phyloP scores from a whole-genome alignment of 192 early-diverging fungal genomes.

The Spizellomyces punctatus region DNA sequence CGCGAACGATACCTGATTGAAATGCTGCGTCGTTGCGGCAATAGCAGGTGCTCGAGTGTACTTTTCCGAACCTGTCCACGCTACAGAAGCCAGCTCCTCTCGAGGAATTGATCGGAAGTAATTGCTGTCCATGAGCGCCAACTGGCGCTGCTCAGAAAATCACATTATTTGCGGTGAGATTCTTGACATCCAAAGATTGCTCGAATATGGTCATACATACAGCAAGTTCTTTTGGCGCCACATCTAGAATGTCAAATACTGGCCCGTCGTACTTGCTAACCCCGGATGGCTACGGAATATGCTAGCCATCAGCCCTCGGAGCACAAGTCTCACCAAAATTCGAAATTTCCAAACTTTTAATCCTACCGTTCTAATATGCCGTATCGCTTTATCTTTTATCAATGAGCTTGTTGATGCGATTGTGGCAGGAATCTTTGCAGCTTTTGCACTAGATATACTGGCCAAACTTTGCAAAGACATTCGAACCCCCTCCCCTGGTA shows the following conservation, averaged over 20 bases:
- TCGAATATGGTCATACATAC: conserved; percentile 17
- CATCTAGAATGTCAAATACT: conserved; percentile 29
- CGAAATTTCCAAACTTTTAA: not conserved
- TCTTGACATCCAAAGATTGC: not conserved
- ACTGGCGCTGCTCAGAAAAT: conserved; percentile 33
- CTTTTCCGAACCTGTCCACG: conserved; percentile 45
- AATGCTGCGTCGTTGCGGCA: conserved; percentile 42
- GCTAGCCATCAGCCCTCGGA: not conserved
- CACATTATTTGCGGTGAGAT: not conserved
- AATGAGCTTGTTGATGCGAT: conserved; percentile 22
- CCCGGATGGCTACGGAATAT: conserved; percentile 7
- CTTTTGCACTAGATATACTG: conserved; percentile 3
- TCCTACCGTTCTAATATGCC: conserved; percentile 24
- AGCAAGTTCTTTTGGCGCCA: conserved; percentile 38
- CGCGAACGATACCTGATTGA: conserved; percentile 38
- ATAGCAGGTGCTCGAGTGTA: conserved; percentile 33
- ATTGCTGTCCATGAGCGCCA: conserved; percentile 39
- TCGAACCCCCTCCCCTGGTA: conserved; percentile 7
- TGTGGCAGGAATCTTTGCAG: not conserved
- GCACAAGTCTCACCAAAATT: not conserved
- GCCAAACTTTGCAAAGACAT: conserved; percentile 15
- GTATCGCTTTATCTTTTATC: conserved; percentile 24
- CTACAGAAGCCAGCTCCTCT: conserved; percentile 40
- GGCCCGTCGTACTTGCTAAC: conserved; percentile 14
- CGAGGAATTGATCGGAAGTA: conserved; percentile 36